phyloP scores from a whole-genome alignment of 2,329 filamentous ascomycete species.

The Cordyceps tenuipes region DNA sequence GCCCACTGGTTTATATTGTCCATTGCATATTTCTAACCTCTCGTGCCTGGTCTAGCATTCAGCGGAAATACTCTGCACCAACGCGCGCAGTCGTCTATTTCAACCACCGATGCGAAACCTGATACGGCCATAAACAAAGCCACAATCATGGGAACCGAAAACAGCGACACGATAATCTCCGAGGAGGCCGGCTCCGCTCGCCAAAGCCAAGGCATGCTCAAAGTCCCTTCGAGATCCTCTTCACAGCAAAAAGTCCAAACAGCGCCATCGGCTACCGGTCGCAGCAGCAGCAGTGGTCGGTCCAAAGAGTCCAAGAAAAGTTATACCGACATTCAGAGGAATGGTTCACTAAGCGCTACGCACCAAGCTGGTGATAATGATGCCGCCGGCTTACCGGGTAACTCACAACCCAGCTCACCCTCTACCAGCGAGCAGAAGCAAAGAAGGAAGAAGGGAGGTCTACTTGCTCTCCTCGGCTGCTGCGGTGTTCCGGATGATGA shows the following conservation, averaged over 20 bases:
- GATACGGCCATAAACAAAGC: constrained; percentile 24
- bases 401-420: constrained; percentile 45
- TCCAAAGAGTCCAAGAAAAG: constrained; percentile 60
- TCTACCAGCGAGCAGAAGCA: constrained; percentile 39
- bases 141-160: constrained; percentile 32
- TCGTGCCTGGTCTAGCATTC: background rate
- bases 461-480: constrained; percentile 56
- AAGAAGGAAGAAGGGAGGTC: constrained; percentile 47
- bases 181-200: constrained; percentile 37
- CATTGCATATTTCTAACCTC: background rate
- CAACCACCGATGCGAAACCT: constrained; percentile 24
- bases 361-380: constrained; percentile 47
- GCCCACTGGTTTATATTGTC: background rate
- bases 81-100: constrained; percentile 20
- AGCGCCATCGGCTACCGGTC: constrained; percentile 49
- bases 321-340: constrained; percentile 53
- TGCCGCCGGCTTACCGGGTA: constrained; percentile 39
- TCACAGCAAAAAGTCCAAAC: constrained; percentile 50
- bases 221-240: constrained; percentile 54
- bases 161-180: constrained; percentile 31
- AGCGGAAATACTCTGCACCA: constrained; percentile 23
- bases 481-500: constrained; percentile 55
- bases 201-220: constrained; percentile 44
- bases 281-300: constrained; percentile 54
- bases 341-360: constrained; percentile 61